phyloP scores from a whole-genome alignment of 805 yeast species.

The Kregervanrija delftensis region DNA sequence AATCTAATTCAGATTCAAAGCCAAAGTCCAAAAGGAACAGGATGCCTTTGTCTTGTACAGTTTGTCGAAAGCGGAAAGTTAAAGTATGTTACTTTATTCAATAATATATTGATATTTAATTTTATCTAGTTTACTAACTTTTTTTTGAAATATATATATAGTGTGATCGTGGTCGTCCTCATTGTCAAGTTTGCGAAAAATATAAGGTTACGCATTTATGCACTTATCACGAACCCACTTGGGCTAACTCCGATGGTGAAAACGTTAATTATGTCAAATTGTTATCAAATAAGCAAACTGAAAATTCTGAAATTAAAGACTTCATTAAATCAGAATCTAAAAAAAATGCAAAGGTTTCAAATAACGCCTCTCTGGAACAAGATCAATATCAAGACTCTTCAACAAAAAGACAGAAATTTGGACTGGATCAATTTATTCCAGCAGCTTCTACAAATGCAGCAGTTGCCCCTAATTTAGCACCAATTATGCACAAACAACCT shows the following conservation, averaged over 20 bases:
- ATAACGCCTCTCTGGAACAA: too few relatives aligned
- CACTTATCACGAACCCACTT: conserved; percentile 24
- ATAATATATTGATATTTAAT: conserved; percentile 21
- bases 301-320: too few relatives aligned
- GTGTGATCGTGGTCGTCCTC: conserved; percentile 31
- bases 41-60: conserved; percentile 38
- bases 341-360: too few relatives aligned
- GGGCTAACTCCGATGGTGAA: conserved; percentile 19
- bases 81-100: conserved; percentile 30
- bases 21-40: conserved; percentile 32
- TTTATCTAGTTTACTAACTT: conserved; percentile 24
- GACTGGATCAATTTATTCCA: too few relatives aligned
- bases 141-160: conserved; percentile 6
- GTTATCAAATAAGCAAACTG: too few relatives aligned
- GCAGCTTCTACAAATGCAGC: too few relatives aligned
- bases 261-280: too few relatives aligned
- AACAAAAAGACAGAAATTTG: too few relatives aligned
- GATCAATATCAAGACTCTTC: too few relatives aligned
- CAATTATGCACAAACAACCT: too few relatives aligned
- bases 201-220: conserved; percentile 25
- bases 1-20: conserved; percentile 4
- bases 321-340: too few relatives aligned
- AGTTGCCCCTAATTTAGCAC: too few relatives aligned
- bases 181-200: conserved; percentile 27
- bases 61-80: conserved; percentile 40